These are phyloP conservation scores for Geotrichum armillariae DNA, from an alignment of 1,139 yeast genomes.

Conservation along the genomic window DNA sequence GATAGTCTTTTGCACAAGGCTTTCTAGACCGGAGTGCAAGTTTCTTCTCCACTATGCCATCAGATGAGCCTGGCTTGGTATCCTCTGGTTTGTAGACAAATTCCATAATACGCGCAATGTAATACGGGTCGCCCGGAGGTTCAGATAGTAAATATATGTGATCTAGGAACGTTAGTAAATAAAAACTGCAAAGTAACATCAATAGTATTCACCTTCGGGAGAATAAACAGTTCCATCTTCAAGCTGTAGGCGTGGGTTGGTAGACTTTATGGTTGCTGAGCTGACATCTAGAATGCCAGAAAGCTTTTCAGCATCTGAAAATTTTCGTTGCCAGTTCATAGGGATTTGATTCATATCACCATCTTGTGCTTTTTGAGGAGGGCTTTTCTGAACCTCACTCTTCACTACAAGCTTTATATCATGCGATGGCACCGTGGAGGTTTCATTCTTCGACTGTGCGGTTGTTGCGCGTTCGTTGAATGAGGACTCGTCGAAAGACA, in stretches of 20 bases:
- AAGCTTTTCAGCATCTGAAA: slow-evolving; percentile 32
- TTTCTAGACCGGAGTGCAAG: slow-evolving; percentile 8
- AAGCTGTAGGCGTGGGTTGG: slow-evolving; percentile 39
- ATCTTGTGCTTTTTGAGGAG: no score
- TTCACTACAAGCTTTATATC: no score
- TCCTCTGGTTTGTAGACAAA: slow-evolving; percentile 45
- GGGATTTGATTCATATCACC: no score
- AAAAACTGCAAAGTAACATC: background rate
- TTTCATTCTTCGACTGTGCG: no score
- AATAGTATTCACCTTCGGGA: slow-evolving; percentile 36
- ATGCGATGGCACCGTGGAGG: no score
- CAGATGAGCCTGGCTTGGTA: background rate
- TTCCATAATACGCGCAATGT: slow-evolving; percentile 81
- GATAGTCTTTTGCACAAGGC: slow-evolving; percentile 49
- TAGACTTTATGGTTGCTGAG: slow-evolving; percentile 42
- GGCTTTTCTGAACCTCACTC: no score
- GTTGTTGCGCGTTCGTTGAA: no score
- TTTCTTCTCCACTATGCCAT: slow-evolving; percentile 4
- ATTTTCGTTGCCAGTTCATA: slow-evolving; percentile 40
- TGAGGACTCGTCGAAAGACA: slow-evolving; percentile 17
- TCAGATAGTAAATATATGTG: slow-evolving; percentile 84
- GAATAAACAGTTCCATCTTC: slow-evolving; percentile 38
- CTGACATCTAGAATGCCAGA: slow-evolving; percentile 41
- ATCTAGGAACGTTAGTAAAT: slow-evolving; percentile 42
- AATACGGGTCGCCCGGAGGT: slow-evolving; percentile 95